Conservation (phyloP, 352 stramenopile genomes). For the Thalassiosira livingstoniorum region DNA sequence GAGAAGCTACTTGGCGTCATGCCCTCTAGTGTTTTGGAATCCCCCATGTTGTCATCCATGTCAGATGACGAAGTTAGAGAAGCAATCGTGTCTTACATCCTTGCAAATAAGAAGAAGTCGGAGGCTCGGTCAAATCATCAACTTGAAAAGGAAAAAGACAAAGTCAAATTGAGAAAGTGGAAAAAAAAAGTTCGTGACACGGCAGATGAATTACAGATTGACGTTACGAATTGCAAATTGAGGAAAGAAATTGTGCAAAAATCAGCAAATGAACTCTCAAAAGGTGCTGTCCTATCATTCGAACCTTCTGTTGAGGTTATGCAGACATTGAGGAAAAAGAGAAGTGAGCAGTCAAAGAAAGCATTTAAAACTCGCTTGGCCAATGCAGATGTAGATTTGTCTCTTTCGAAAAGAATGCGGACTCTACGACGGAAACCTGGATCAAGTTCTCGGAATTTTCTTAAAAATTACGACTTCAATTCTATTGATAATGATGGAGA, state of each 20-base stretch:
- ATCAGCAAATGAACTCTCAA: no score
- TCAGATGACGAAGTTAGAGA: conserved; percentile 51
- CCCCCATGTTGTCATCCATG: conserved; percentile 41
- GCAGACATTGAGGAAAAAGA: conserved; percentile 37
- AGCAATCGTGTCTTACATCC: conserved; percentile 46
- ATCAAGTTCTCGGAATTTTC: conserved; percentile 3
- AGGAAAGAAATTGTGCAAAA: conserved; percentile 12
- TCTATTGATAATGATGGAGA: conserved; percentile 5
- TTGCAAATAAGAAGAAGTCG: conserved; percentile 47
- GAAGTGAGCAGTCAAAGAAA: conserved; percentile 49
- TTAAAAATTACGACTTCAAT: conserved; percentile 2
- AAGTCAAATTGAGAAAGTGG: conserved; percentile 42
- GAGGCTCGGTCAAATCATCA: conserved; percentile 47
- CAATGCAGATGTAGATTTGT: conserved; percentile 24
- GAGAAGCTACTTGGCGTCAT: conserved; percentile 47
- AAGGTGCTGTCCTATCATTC: conserved; percentile 42
- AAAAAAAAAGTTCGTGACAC: conserved; percentile 32
- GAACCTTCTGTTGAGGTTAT: conserved; percentile 49
- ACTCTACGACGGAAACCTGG: conserved; percentile 32
- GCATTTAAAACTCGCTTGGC: conserved; percentile 44
- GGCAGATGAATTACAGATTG: no score
- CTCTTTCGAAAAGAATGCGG: conserved; percentile 35
- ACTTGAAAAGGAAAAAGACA: conserved; percentile 22
- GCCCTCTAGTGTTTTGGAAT: conserved; percentile 52
- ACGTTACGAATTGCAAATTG: no score